Conservation (phyloP, 139 green algal species). For the Ettlia oleoabundans region DNA sequence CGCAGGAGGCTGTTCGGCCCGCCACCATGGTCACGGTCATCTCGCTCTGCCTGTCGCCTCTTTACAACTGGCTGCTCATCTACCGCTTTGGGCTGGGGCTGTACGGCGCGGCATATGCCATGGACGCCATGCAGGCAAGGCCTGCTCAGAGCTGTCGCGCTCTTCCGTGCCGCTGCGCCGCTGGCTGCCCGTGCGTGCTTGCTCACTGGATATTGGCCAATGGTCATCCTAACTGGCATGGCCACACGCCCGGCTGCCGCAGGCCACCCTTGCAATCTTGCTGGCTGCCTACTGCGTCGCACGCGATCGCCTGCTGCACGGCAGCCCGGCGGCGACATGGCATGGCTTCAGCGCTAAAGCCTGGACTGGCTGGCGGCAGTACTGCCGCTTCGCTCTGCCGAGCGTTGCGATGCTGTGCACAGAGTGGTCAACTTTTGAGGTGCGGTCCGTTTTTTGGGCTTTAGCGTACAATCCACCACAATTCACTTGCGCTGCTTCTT, state of each 20-base stretch:
- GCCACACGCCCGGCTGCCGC: neutral
- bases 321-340: slow-evolving; percentile 66
- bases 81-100: slow-evolving; percentile 46
- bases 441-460: no score
- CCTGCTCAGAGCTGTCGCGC: no score
- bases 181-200: no score
- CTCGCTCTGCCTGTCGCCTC: neutral
- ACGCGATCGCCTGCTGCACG: slow-evolving; percentile 53
- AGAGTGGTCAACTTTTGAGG: slow-evolving; percentile 53
- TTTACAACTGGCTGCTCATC: slow-evolving; percentile 48
- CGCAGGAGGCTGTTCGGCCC: slow-evolving; percentile 50
- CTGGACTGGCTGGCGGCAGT: slow-evolving; percentile 59
- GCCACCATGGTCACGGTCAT: slow-evolving; percentile 45
- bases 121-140: slow-evolving; percentile 52
- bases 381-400: slow-evolving; percentile 55
- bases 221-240: no score
- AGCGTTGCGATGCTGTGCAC: slow-evolving; percentile 36
- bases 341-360: slow-evolving; percentile 49
- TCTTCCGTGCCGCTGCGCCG: no score
- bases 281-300: slow-evolving; percentile 55
- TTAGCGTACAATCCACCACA: no score
- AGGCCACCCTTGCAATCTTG: slow-evolving; percentile 54
- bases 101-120: slow-evolving; percentile 66
- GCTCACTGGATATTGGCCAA: no score
- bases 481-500: no score